A percentile compares a stretch with the other conserved stretches of the same genome.
Conservation (phyloP, 2,329 filamentous ascomycete genomes). For the Colletotrichum tropicale region DNA sequence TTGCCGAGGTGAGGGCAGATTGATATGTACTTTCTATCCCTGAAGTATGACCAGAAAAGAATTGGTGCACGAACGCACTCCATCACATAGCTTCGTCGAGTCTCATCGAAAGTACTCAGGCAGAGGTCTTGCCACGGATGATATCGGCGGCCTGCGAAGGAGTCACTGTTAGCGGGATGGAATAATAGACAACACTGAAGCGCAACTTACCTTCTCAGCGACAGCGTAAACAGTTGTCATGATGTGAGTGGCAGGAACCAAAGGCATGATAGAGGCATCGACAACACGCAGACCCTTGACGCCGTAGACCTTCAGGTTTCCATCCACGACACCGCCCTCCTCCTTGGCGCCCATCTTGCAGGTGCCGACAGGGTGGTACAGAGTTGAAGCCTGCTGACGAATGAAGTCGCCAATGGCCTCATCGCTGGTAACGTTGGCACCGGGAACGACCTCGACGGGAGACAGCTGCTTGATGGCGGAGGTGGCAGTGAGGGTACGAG, state of each 20-base stretch:
- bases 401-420: slow-evolving; percentile 8
- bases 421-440: slow-evolving; percentile 10
- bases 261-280: slow-evolving; percentile 34
- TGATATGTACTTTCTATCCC: neutral
- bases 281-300: slow-evolving; percentile 29
- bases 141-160: neutral
- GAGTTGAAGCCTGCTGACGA: neutral
- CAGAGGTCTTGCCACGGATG: neutral
- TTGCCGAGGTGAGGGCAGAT: neutral
- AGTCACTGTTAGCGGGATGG: neutral
- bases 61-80: neutral
- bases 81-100: neutral
- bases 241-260: slow-evolving; percentile 32
- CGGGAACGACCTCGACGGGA: slow-evolving; percentile 16
- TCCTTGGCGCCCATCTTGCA: slow-evolving; percentile 35
- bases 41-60: neutral
- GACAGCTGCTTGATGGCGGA: neutral
- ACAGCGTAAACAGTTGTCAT: slow-evolving; percentile 40
- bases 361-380: slow-evolving; percentile 42
- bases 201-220: slow-evolving; percentile 29
- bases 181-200: too few species aligned
- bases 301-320: slow-evolving; percentile 32
- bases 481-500: slow-evolving; percentile 30
- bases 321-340: slow-evolving; percentile 35
- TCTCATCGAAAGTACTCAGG: neutral